A percentile compares a stretch with the other conserved stretches of the same genome.
Evolutionary conservation across 2,329 filamentous ascomycete genomes (phyloP).

Genomic region (Setomelanomma holmii): DNA sequence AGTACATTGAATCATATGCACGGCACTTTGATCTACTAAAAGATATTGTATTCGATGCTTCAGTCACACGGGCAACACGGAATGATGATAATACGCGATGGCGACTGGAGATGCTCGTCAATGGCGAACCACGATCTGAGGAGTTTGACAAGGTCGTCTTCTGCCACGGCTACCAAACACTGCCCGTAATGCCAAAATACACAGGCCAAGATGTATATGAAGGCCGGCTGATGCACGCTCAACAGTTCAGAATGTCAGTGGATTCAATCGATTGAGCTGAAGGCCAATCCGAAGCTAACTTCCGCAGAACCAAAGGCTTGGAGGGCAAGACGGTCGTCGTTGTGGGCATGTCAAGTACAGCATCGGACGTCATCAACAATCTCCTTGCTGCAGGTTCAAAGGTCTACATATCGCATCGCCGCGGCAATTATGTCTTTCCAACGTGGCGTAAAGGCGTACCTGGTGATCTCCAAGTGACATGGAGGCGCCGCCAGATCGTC

Average conservation of each 20-base stretch:
- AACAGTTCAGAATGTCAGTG: constrained; percentile 16
- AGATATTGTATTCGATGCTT: constrained; percentile 45
- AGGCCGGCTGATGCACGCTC: constrained; percentile 50
- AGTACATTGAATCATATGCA: constrained; percentile 54
- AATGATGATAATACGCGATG: constrained; percentile 39
- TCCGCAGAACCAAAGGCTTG: constrained; percentile 42
- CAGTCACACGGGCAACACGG: constrained; percentile 37
- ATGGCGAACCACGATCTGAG: constrained; percentile 23
- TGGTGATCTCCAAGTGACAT: constrained; percentile 16
- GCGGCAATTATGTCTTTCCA: constrained; percentile 48
- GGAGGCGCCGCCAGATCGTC: constrained; percentile 16
- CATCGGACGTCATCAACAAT: constrained; percentile 46
- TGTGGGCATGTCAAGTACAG: constrained; percentile 53
- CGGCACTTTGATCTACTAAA: constrained; percentile 48
- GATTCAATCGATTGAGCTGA: too few species aligned
- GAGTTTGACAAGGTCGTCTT: constrained; percentile 47
- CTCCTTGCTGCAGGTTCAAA: constrained; percentile 47
- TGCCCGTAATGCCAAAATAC: constrained; percentile 47
- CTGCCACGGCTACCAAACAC: constrained; percentile 44
- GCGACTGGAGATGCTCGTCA: constrained; percentile 36
- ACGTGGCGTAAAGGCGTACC: constrained; percentile 44
- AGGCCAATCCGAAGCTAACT: not conserved
- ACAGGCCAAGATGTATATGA: constrained; percentile 48
- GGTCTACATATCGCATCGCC: constrained; percentile 53
- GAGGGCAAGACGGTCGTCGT: constrained; percentile 54